Evolutionary conservation across 345 rosid species (phyloP).

Genomic region (Murraya paniculata): DNA sequence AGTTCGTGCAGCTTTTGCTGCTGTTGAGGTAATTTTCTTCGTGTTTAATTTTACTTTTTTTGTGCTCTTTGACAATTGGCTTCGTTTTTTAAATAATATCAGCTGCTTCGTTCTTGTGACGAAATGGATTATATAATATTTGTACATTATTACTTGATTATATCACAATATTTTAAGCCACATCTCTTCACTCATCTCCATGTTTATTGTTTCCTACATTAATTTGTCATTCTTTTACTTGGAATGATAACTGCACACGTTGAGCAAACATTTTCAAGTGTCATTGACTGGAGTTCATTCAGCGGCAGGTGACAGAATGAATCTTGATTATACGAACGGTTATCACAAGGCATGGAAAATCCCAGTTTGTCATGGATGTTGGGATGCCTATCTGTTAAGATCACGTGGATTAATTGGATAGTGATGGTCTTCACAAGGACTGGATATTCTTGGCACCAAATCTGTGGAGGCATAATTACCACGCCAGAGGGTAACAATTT

Average conservation of each 20-base stretch:
- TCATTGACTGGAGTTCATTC: conserved; percentile 7
- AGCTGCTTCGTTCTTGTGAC: background rate
- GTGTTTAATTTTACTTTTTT: background rate
- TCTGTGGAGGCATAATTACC: background rate
- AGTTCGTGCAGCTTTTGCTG: conserved; percentile 58
- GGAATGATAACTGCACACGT: background rate
- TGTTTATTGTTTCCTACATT: background rate
- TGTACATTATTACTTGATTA: background rate
- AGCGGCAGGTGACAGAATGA: conserved; percentile 23
- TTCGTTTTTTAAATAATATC: background rate
- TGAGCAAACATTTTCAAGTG: background rate
- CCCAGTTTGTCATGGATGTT: background rate
- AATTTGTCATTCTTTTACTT: background rate
- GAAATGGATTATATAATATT: background rate
- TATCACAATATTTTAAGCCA: background rate
- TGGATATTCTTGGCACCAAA: background rate
- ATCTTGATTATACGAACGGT: background rate
- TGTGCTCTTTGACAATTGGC: background rate
- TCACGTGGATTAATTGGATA: background rate
- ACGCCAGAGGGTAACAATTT: background rate
- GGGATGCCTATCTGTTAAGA: background rate
- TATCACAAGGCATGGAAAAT: background rate
- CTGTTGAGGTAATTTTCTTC: conserved; percentile 40
- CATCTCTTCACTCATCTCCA: background rate
- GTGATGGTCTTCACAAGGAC: background rate